These are phyloP conservation scores for Rhynchosporium graminicola DNA, from an alignment of 2,329 filamentous ascomycete species.

Conservation along the genomic window DNA sequence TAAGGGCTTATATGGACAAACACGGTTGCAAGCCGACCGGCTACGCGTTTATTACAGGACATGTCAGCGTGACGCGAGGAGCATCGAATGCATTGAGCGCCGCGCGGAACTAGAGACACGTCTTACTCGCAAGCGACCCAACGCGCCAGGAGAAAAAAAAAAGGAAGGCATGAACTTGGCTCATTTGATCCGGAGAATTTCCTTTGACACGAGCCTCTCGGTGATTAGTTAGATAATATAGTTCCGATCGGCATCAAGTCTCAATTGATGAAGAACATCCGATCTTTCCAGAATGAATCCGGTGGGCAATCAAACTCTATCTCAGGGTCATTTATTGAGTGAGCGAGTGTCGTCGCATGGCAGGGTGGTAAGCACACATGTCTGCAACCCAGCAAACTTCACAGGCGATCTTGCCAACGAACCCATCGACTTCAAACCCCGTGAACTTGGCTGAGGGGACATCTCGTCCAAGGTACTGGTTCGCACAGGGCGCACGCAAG, in stretches of 20 bases:
- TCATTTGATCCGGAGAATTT: conserved; percentile 38
- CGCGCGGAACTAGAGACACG: conserved; percentile 11
- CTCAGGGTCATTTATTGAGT: conserved; percentile 13
- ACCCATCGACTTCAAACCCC: background rate
- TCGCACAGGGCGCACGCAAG: conserved; percentile 25
- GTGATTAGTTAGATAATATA: conserved; percentile 23
- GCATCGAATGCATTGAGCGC: conserved; percentile 13
- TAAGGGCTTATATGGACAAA: background rate
- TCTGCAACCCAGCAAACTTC: background rate
- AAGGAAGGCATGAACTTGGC: conserved; percentile 30
- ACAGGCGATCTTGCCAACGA: conserved; percentile 14
- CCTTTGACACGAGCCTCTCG: conserved; percentile 30
- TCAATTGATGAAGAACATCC: conserved; percentile 23
- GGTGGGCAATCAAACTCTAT: conserved; percentile 23
- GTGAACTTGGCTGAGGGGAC: conserved; percentile 12
- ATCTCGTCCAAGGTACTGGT: conserved; percentile 32
- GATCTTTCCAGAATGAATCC: conserved; percentile 10
- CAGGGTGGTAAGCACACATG: background rate
- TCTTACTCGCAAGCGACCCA: background rate
- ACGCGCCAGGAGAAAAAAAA: background rate
- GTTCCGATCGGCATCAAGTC: conserved; percentile 23
- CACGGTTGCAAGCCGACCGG: background rate
- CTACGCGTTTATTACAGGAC: conserved; percentile 4
- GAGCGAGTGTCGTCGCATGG: background rate
- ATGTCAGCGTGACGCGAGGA: conserved; percentile 16